These are phyloP conservation scores for Kingdonia uniflora DNA, from an alignment of 164 flowering plant species.

Conservation along the genomic window DNA sequence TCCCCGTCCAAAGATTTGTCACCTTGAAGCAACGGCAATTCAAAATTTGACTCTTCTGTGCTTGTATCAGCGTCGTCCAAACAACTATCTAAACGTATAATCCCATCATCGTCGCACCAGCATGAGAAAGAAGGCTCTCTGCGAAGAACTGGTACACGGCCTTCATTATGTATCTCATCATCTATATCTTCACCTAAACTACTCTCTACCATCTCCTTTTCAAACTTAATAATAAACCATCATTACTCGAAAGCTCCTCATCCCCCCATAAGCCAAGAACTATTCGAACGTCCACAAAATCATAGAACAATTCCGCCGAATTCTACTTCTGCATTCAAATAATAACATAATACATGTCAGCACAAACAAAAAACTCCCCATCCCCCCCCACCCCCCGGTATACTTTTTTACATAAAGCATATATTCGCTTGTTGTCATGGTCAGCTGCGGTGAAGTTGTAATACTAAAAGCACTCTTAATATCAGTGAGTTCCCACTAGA, in stretches of 20 bases:
- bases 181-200: conserved; percentile 16
- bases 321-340: no score
- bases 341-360: no score
- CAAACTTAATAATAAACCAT: conserved; percentile 17
- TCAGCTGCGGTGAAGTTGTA: no score
- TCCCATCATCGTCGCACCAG: conserved; percentile 47
- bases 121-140: conserved; percentile 59
- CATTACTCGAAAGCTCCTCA: conserved; percentile 2
- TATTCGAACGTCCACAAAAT: neutral
- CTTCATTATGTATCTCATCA: conserved; percentile 9
- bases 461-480: no score
- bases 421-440: no score
- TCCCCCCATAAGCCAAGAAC: conserved; percentile 6
- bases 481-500: no score
- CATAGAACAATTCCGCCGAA: no score
- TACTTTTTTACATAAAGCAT: no score
- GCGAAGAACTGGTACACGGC: conserved; percentile 17
- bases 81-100: conserved; percentile 10
- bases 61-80: conserved; percentile 14
- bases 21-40: conserved; percentile 32
- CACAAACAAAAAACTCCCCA: no score
- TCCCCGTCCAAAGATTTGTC: conserved; percentile 17
- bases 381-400: no score
- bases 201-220: conserved; percentile 42
- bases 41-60: conserved; percentile 39